Conservation (phyloP, 768 basidiomycete genomes). For the Xerocomus potaroensis region DNA sequence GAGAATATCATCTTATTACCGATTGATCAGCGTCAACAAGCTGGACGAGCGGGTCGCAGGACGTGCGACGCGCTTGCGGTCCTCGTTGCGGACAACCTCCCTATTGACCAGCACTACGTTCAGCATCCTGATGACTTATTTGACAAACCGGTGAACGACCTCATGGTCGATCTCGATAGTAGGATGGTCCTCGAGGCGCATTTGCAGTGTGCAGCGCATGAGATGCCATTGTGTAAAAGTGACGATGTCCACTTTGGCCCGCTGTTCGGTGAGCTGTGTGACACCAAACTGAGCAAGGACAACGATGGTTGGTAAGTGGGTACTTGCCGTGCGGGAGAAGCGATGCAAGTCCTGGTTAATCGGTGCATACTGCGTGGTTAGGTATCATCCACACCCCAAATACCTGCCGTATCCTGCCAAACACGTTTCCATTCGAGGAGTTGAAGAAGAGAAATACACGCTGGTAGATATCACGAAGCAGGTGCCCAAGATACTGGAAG, state of each 20-base stretch:
- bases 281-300: constrained; percentile 56
- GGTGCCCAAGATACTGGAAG: constrained; percentile 55
- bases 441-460: constrained; percentile 73
- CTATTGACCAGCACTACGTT: constrained; percentile 74
- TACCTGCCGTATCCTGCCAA: constrained; percentile 74
- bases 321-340: no score
- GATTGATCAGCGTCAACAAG: constrained; percentile 70
- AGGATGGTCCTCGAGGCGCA: constrained; percentile 77
- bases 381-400: constrained; percentile 81
- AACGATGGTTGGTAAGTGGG: constrained; percentile 72
- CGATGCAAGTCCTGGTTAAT: neutral
- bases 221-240: constrained; percentile 70
- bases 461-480: constrained; percentile 59
- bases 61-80: constrained; percentile 75
- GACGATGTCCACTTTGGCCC: constrained; percentile 75
- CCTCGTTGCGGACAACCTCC: constrained; percentile 62
- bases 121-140: constrained; percentile 68
- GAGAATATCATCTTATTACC: neutral
- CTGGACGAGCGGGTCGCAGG: constrained; percentile 81
- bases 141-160: constrained; percentile 53
- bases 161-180: constrained; percentile 70
- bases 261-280: constrained; percentile 53
- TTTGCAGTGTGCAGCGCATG: constrained; percentile 81
- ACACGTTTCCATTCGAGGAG: constrained; percentile 70
- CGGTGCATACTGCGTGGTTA: constrained; percentile 26